Percentiles rank a stretch among this genome's conserved stretches.
Evolutionary conservation across 805 yeast species (phyloP).

Genomic region (Ogataea glucozyma): DNA sequence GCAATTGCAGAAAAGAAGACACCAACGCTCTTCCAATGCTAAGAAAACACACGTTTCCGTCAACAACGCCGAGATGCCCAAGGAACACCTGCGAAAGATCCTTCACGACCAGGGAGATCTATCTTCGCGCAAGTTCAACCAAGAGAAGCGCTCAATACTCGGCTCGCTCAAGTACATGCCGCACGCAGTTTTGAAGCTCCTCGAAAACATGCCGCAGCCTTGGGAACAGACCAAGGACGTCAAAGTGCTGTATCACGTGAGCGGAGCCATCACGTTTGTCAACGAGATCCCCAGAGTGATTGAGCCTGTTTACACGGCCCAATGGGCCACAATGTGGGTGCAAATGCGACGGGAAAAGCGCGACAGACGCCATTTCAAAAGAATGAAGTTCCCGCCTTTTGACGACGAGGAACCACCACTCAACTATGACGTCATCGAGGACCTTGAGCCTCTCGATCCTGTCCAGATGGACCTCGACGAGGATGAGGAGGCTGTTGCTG

Average conservation of each 20-base stretch:
- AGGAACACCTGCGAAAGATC: conserved; percentile 86
- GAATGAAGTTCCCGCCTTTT: conserved; percentile 93
- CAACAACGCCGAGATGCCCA: conserved; percentile 97
- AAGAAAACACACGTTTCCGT: no score
- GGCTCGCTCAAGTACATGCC: conserved; percentile 96
- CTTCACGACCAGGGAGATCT: conserved; percentile 83
- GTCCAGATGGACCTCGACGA: conserved; percentile 66
- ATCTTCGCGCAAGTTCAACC: conserved; percentile 72
- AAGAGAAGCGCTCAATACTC: conserved; percentile 82
- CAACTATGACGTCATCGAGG: conserved; percentile 72
- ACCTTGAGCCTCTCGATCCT: conserved; percentile 70
- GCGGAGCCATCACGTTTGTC: conserved; percentile 95
- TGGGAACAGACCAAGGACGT: conserved; percentile 92
- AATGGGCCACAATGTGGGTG: conserved; percentile 93
- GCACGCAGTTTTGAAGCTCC: conserved; percentile 83
- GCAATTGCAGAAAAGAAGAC: conserved; percentile 57
- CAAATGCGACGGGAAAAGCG: conserved; percentile 93
- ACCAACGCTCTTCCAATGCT: no score
- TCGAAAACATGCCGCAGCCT: conserved; percentile 98
- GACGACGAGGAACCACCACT: conserved; percentile 97
- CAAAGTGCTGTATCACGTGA: conserved; percentile 80
- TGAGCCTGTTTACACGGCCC: conserved; percentile 88
- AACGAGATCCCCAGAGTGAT: conserved; percentile 90
- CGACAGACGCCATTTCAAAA: conserved; percentile 83
- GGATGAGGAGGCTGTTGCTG: conserved; percentile 59